Base-by-base conservation (phyloP, 2,329 filamentous ascomycete genomes). In the Penicillium sp. region DNA sequence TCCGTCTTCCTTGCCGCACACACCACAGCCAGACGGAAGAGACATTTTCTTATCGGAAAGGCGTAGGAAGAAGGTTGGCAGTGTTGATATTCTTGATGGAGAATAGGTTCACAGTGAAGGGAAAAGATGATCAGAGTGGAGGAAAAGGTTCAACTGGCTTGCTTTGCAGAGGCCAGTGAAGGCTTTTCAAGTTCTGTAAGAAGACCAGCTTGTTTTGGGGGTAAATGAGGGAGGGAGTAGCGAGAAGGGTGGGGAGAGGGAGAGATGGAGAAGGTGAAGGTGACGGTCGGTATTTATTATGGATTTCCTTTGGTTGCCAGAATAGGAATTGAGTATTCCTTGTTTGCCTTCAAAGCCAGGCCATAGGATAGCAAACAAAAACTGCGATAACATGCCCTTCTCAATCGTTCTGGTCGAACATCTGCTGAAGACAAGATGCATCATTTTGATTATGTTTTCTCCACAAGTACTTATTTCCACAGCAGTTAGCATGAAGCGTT, bases 1-100 rank as follows among this genome's bases (percentile, higher is more conserved):
- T 15, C 21, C 27, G 33, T 70, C 62, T 23, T 57, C 62, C 35
- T 55, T 64, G 46, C 57, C 50, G 59, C 68, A 73, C 17, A 67
- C 35, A 8, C 63, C 58, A 57, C 71, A 73, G 45, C 65, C 58
- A 9, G 59, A 55, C 13, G 58, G 27, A 27, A 45, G 43, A 8
- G 9, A 2, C 25, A 49, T 48, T 10, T 23, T 31, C 8, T 48
- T 43, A 25, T 3, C 21, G 2, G n/a, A 2, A 9, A 1, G 29
- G 10, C 19, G 45, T 17, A 17, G 45, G 21, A 46, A 10, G 45
- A 21, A 48, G 3, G 6, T 10, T 15, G 31, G 12, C 12, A 9
- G n/a, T 4, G 43, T 31, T n/a, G n/a, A 19, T 21, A 4, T 17
- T 31, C n/a, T 21, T 9, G 27, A 10, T 31, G 7, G 27, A 47